Percentiles rank a stretch among this genome's conserved stretches.
These are phyloP conservation scores for Pestalotiopsis sp. DNA, from an alignment of 2,329 filamentous ascomycete genomes.

Conservation along the genomic window DNA sequence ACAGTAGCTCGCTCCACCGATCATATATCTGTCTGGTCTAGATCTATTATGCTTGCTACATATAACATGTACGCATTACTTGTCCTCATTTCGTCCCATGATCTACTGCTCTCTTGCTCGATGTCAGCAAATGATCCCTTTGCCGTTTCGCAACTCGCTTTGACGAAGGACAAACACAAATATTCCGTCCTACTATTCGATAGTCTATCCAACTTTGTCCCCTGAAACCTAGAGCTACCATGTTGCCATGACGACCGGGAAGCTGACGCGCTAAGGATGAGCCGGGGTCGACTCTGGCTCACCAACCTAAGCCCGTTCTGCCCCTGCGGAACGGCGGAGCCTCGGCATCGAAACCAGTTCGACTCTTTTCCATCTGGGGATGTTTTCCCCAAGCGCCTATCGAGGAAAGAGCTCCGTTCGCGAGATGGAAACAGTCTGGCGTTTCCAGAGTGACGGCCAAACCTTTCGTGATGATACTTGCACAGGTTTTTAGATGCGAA, in stretches of 20 bases:
- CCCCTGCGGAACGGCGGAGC: slow-evolving; percentile 21
- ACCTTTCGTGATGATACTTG: background rate
- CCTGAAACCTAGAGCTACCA: slow-evolving; percentile 20
- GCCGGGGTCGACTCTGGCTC: slow-evolving; percentile 13
- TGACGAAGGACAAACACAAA: background rate
- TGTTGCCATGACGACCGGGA: slow-evolving; percentile 26
- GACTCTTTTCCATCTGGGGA: background rate
- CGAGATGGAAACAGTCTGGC: background rate
- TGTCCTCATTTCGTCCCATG: background rate
- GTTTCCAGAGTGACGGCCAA: background rate
- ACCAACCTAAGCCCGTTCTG: slow-evolving; percentile 8
- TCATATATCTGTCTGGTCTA: background rate
- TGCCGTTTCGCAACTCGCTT: background rate
- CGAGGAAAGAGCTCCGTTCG: background rate
- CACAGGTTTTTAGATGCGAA: background rate
- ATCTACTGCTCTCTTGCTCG: background rate
- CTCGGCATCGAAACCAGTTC: slow-evolving; percentile 9
- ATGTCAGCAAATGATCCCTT: background rate
- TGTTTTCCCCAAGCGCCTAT: background rate
- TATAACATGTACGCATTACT: background rate
- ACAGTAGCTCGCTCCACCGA: slow-evolving; percentile 4
- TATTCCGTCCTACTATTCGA: slow-evolving; percentile 3
- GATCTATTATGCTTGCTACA: background rate
- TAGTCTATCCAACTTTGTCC: slow-evolving; percentile 19
- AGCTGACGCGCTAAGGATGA: slow-evolving; percentile 18